Base-by-base conservation (phyloP, 1,284 basidiomycete genomes). In the Moesziomyces aphidis region DNA sequence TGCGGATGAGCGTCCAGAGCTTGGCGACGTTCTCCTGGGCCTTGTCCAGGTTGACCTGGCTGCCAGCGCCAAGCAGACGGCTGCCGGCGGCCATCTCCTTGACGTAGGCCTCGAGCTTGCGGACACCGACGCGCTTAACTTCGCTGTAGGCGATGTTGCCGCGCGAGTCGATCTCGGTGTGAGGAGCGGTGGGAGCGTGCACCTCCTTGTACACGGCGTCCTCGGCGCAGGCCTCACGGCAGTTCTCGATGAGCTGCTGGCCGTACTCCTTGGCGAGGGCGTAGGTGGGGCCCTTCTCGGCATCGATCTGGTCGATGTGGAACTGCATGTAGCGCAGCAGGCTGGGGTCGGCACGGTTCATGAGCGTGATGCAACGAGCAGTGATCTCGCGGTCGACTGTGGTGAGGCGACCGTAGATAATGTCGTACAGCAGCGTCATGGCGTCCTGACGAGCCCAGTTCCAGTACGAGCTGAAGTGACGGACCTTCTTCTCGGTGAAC, bases 361-460 rank as follows among this genome's bases (percentile, higher is more conserved):
- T 94, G 85, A 99, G 92, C 58, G 93, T 91, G 78, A 99, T 95
- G 87, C 95, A 98, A 64, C 95, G 92, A 50, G 72, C 74, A 6
- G 79, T 79, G 57, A 82, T 82, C 75, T 86, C 86, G 53, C 81
- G 87, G 85, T 97, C 95, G 77, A 97, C 93, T 31, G 94, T 93
- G 34, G 92, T 95, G 67, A 97, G 89, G 50, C 92, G 91, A 50
- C 96, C 96, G 80, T 95, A 95, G 83, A 72, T 67, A 55, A 81
- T 73, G 65, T 76, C 73, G 87, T 95, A 97, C 87, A 92, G 98
- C 92, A 98, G 94, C 67, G 93, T 88, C 45, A 98, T 88, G 26
- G 95, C 93, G 74, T 96, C 94, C 86, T 97, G 95, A 76, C 96
- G 91, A 55, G 93, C 95, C 97, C 96, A 99, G 86, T 99, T 99